phyloP scores from a whole-genome alignment of 1,284 basidiomycete species.

The Wallemia mellicola region DNA sequence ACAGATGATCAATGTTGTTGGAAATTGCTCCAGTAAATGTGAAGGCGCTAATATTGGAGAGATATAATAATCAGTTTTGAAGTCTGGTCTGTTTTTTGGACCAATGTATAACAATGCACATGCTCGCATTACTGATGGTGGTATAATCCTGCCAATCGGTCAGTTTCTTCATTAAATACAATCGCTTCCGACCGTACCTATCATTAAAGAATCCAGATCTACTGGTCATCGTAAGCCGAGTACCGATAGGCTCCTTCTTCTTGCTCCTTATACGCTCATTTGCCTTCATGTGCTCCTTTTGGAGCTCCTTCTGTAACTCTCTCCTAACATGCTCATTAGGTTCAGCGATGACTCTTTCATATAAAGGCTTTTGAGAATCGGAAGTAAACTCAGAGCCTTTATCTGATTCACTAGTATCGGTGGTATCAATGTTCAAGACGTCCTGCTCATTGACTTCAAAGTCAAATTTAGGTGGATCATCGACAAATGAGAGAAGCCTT shows the following conservation, averaged over 20 bases:
- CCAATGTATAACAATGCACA: constrained; percentile 96
- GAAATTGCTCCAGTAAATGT: constrained; percentile 61
- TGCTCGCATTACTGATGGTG: constrained; percentile 85
- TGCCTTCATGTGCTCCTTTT: constrained; percentile 4
- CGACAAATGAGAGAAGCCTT: constrained; percentile 1
- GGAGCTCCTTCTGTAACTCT: constrained; percentile 7
- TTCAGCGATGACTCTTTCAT: constrained; percentile 11
- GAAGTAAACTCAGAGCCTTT: constrained; percentile 4
- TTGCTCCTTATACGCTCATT: constrained; percentile 6
- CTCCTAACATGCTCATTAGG: constrained; percentile 4
- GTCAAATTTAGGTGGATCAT: too few species aligned
- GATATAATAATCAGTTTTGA: constrained; percentile 75
- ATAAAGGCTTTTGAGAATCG: constrained; percentile 19
- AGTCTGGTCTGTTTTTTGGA: constrained; percentile 66
- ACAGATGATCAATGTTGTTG: constrained; percentile 67
- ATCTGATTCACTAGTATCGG: constrained; percentile 23
- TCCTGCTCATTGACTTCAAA: constrained; percentile 23
- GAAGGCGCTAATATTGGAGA: constrained; percentile 72
- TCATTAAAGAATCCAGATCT: constrained; percentile 83
- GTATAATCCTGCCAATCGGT: constrained; percentile 26
- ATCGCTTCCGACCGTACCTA: too few species aligned
- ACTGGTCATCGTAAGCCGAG: constrained; percentile 79
- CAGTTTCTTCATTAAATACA: too few species aligned
- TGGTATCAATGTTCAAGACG: constrained; percentile 10
- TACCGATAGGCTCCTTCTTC: constrained; percentile 29